Base-by-base conservation (phyloP, 805 yeast genomes). In the Ogataea nonfermentans region DNA sequence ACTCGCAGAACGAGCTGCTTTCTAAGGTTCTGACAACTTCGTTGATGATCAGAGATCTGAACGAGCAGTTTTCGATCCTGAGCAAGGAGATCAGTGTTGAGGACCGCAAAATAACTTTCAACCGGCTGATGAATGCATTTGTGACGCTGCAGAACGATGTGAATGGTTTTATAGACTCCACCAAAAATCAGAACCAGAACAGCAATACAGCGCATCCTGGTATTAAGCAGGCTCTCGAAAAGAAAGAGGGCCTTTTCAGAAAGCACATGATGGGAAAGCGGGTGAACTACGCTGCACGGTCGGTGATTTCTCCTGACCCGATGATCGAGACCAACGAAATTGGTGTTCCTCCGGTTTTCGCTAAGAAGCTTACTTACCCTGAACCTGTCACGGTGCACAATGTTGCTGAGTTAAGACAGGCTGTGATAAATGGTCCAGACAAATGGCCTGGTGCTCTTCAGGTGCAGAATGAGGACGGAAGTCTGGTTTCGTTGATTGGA, bases 261-360 rank as follows among this genome's bases (percentile, higher is more conserved):
- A 93, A 91, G 63, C 96, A 93, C 61, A 93, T 93, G 99, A 93
- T 93, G 99, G 99, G 99, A 62, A 93, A 93, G 74, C 89, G 99
- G 73, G 99, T 93, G 44, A 95, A 93, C 64, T 91, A 87, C 59
- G 96, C 98, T 38, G 99, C 99, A 36, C 88, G 99, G 68, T 91
- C 99, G 8, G 99, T 93, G 56, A 93, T 93, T 67, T 90, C 98
- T 6, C 98, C 98, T 5, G 99, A 93, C 68, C 99, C 99, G 41
- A 93, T 85, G 70, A 75, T 93, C 54, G 99, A 93, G 69, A 95
- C 99, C 10, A 88, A 90, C 61, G 96, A 93, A 67, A 91, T 93
- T 60, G 99, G 99, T 68, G 91, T 93, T 41, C 99, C 99, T 23
- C 99, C 99, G 0, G 99, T 95, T 11, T 93, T 93, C 57, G 99